These are phyloP conservation scores for Streptanthus diversifolius DNA, from an alignment of 345 rosid species.

Conservation along the genomic window DNA sequence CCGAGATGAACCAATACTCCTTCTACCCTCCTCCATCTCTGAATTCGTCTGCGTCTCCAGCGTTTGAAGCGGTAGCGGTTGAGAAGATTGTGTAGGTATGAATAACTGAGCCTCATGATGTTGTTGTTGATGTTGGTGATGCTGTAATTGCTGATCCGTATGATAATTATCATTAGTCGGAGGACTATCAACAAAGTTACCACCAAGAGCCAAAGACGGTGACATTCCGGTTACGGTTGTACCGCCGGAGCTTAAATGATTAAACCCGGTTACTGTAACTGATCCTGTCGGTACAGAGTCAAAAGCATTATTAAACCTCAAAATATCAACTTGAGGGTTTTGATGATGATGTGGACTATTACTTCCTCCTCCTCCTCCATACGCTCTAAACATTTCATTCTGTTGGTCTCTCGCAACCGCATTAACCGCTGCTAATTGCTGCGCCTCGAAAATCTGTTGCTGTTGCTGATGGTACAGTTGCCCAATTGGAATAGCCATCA, in stretches of 20 bases:
- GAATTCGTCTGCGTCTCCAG: slow-evolving; percentile 44
- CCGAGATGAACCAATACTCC: slow-evolving; percentile 36
- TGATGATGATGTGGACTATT: slow-evolving; percentile 40
- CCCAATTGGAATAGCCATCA: slow-evolving; percentile 44
- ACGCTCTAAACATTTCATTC: slow-evolving; percentile 54
- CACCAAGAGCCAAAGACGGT: slow-evolving; percentile 52
- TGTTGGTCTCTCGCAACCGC: slow-evolving; percentile 58
- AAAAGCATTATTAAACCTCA: slow-evolving; percentile 40
- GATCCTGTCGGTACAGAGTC: slow-evolving; percentile 39
- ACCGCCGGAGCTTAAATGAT: slow-evolving; percentile 33
- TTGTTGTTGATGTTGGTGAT: slow-evolving; percentile 18
- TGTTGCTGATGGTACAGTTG: slow-evolving; percentile 22
- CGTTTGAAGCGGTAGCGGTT: slow-evolving; percentile 32
- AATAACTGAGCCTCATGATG: slow-evolving; percentile 24
- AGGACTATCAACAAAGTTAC: slow-evolving; percentile 29
- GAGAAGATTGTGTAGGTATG: slow-evolving; percentile 33
- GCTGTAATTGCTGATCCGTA: slow-evolving; percentile 49
- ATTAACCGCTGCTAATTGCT: slow-evolving; percentile 41
- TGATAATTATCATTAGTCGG: slow-evolving; percentile 20
- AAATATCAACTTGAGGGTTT: slow-evolving; percentile 44
- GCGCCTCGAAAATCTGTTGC: slow-evolving; percentile 53
- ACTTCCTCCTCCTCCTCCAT: slow-evolving; percentile 34
- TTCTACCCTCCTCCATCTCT: slow-evolving; percentile 47
- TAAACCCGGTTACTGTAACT: slow-evolving; percentile 42
- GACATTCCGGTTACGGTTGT: slow-evolving; percentile 32